phyloP scores from a whole-genome alignment of 495 filamentous ascomycete genomes.

The Aspergillus saccharolyticus region DNA sequence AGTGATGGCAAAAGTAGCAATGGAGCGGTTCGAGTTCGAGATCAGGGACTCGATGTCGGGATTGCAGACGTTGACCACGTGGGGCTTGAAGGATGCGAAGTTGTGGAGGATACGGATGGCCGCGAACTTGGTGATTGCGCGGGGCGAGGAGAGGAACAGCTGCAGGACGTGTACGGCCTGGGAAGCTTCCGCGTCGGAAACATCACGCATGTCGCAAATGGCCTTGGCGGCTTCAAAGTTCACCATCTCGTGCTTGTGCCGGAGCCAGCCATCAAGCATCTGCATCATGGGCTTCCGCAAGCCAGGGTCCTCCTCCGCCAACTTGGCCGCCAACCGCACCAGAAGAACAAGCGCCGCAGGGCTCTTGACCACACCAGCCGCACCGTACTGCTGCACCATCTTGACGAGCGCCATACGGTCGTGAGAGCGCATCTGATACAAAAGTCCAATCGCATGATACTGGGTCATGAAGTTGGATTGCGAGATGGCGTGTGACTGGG shows the following conservation, averaged over 20 bases:
- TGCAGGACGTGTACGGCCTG: conserved; percentile 94
- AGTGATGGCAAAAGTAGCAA: conserved; percentile 97
- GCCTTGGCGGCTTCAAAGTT: conserved; percentile 99
- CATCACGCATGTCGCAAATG: conserved; percentile 89
- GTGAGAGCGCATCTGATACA: conserved; percentile 97
- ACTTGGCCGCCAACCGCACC: conserved; percentile 86
- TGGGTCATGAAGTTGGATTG: conserved; percentile 90
- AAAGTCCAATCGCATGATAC: conserved; percentile 95
- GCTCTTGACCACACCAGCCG: conserved; percentile 87
- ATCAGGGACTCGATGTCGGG: conserved; percentile 95
- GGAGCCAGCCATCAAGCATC: conserved; percentile 90
- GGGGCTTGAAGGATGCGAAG: conserved; percentile 91
- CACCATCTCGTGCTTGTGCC: conserved; percentile 99
- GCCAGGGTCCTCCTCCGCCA: conserved; percentile 87
- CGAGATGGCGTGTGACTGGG: conserved; percentile 56
- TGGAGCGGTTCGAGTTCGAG: conserved; percentile 92
- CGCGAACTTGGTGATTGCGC: conserved; percentile 95
- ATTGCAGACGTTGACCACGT: conserved; percentile 89
- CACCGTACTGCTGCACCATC: conserved; percentile 98
- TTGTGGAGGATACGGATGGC: conserved; percentile 95
- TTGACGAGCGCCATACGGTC: conserved; percentile 99
- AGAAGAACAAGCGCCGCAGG: conserved; percentile 88
- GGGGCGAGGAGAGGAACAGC: conserved; percentile 93
- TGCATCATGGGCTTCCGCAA: conserved; percentile 92
- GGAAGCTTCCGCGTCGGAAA: conserved; percentile 83